Percentiles rank a stretch among this genome's conserved stretches.
Evolutionary conservation across 257 asterid genomes (phyloP).

Genomic region (Lithospermum erythrorhizon): DNA sequence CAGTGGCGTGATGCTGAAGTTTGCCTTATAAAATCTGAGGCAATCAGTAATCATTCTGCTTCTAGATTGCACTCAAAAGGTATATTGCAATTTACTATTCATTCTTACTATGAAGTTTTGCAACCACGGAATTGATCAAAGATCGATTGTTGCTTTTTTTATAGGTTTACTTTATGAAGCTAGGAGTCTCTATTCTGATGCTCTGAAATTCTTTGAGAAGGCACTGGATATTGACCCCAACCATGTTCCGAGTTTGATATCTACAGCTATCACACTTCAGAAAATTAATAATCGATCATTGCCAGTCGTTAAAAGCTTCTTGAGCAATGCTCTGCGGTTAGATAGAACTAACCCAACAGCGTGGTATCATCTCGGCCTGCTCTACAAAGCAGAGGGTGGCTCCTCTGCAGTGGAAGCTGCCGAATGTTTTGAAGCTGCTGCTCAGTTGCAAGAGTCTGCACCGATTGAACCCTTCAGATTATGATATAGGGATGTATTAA

Average conservation of each 20-base stretch:
- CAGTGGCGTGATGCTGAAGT: constrained; percentile 89
- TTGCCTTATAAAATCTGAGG: constrained; percentile 74
- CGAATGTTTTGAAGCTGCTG: constrained; percentile 91
- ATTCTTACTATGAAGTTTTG: background rate
- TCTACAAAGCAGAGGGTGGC: constrained; percentile 39
- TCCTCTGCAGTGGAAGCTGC: constrained; percentile 47
- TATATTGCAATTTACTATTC: constrained; percentile 10
- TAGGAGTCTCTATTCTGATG: constrained; percentile 52
- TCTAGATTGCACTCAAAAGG: constrained; percentile 74
- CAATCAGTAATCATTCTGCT: constrained; percentile 75
- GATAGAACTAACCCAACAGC: constrained; percentile 69
- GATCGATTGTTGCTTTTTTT: constrained; percentile 2
- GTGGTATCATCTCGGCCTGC: constrained; percentile 84
- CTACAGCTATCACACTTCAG: constrained; percentile 50
- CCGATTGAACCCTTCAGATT: constrained; percentile 78
- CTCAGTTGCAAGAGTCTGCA: constrained; percentile 65
- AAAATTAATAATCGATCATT: constrained; percentile 32
- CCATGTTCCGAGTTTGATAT: constrained; percentile 75
- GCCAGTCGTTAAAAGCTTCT: constrained; percentile 66
- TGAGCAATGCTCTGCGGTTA: constrained; percentile 64
- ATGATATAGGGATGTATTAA: background rate
- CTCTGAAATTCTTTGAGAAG: constrained; percentile 48
- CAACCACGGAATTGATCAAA: background rate
- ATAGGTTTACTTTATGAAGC: constrained; percentile 62
- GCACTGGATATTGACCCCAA: constrained; percentile 70